These are phyloP conservation scores for Lentinus brumalis DNA, from an alignment of 768 basidiomycete genomes.

Conservation along the genomic window DNA sequence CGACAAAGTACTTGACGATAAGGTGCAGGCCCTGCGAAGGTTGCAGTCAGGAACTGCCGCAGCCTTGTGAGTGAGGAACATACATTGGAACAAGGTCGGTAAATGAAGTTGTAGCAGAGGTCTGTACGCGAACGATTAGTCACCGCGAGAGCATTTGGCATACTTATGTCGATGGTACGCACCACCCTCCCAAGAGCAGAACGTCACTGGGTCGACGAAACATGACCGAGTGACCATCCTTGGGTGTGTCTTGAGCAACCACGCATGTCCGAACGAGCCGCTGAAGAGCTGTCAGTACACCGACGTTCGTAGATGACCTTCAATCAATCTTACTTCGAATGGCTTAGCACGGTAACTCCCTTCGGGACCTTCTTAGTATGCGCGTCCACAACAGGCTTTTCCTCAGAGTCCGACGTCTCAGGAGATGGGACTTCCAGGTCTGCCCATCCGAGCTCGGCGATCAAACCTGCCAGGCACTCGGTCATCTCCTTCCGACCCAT, in stretches of 20 bases:
- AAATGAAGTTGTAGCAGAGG: constrained; percentile 90
- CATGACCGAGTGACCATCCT: constrained; percentile 72
- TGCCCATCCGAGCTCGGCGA: constrained; percentile 69
- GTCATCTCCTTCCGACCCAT: constrained; percentile 64
- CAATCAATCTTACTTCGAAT: constrained; percentile 72
- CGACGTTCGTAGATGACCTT: neutral
- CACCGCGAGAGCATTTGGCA: neutral
- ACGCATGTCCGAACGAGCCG: constrained; percentile 83
- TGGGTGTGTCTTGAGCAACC: constrained; percentile 83
- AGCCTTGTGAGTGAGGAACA: constrained; percentile 26
- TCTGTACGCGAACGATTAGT: constrained; percentile 43
- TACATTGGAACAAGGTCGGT: constrained; percentile 67
- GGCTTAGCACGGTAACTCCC: constrained; percentile 80
- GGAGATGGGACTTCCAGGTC: constrained; percentile 24
- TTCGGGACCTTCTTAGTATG: constrained; percentile 19
- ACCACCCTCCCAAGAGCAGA: constrained; percentile 96
- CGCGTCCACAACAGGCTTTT: constrained; percentile 11
- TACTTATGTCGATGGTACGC: constrained; percentile 30
- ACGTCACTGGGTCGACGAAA: constrained; percentile 89
- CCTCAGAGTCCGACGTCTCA: constrained; percentile 27
- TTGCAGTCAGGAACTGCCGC: constrained; percentile 3
- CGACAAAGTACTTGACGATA: constrained; percentile 85
- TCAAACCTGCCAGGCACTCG: constrained; percentile 53
- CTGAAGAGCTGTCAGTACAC: constrained; percentile 34
- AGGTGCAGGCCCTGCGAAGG: constrained; percentile 67